phyloP scores from a whole-genome alignment of 176 grass and related monocot genomes.

The Oryza officinalis region DNA sequence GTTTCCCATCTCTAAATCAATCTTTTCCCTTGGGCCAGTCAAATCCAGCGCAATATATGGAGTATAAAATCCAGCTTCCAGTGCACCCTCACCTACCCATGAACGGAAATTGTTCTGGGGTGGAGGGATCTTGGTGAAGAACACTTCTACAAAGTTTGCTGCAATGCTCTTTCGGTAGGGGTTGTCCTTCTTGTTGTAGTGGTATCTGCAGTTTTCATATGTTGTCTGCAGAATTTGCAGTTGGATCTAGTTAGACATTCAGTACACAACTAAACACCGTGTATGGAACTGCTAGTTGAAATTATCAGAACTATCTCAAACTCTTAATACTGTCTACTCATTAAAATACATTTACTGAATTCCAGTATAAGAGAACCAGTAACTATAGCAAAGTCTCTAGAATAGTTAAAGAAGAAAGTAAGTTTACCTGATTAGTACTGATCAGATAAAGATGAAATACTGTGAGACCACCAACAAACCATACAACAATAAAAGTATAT shows the following conservation, averaged over 20 bases:
- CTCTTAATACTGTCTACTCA: not conserved
- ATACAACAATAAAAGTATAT: constrained; percentile 65
- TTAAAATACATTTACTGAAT: not conserved
- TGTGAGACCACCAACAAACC: constrained; percentile 74
- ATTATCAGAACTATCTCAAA: not conserved
- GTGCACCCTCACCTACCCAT: constrained; percentile 42
- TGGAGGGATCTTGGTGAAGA: constrained; percentile 59
- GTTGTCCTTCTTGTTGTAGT: constrained; percentile 62
- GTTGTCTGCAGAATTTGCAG: constrained; percentile 58
- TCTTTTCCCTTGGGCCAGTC: constrained; percentile 39
- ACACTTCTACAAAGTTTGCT: constrained; percentile 53
- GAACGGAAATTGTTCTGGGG: constrained; percentile 60
- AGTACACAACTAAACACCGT: not conserved
- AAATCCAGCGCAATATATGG: constrained; percentile 49
- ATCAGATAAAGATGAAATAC: constrained; percentile 75
- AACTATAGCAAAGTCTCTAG: not conserved
- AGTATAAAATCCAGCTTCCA: constrained; percentile 53
- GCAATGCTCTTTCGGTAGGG: constrained; percentile 54
- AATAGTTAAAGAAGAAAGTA: constrained; percentile 12
- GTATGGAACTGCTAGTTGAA: constrained; percentile 17
- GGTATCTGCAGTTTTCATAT: constrained; percentile 66
- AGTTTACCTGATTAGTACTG: constrained; percentile 60
- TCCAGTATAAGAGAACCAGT: not conserved
- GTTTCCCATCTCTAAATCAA: constrained; percentile 38
- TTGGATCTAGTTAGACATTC: not conserved